Evolutionary conservation across 2,329 filamentous ascomycete species (phyloP).

Genomic region (Pestalotiopsis fici): DNA sequence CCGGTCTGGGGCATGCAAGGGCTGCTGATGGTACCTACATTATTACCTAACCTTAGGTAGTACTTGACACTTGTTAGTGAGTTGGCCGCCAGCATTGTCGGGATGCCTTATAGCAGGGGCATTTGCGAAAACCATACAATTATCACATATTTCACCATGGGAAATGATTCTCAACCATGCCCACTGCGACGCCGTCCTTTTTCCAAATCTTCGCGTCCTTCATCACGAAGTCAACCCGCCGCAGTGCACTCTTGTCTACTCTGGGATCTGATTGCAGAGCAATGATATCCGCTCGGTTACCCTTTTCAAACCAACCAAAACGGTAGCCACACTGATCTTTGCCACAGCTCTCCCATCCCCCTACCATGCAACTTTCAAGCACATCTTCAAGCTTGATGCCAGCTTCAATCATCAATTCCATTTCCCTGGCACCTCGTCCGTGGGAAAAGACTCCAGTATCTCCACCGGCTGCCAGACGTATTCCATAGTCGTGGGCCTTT

Average conservation of each 20-base stretch:
- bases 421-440: constrained; percentile 51
- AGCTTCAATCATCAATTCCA: constrained; percentile 54
- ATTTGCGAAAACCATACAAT: not conserved
- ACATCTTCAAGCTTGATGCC: constrained; percentile 52
- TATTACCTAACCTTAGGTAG: too few species aligned
- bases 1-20: too few species aligned
- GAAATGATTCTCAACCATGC: constrained; percentile 4
- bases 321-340: constrained; percentile 48
- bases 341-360: constrained; percentile 58
- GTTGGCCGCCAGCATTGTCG: too few species aligned
- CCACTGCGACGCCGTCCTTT: constrained; percentile 2
- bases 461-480: constrained; percentile 52
- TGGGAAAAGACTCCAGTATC: constrained; percentile 56
- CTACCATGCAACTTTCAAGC: constrained; percentile 49
- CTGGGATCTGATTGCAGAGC: constrained; percentile 46
- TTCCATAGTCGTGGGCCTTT: constrained; percentile 44
- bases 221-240: constrained; percentile 56
- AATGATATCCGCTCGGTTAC: constrained; percentile 51
- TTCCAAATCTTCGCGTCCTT: constrained; percentile 57
- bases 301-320: constrained; percentile 54
- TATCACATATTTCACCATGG: not conserved
- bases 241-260: constrained; percentile 39
- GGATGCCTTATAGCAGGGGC: not conserved
- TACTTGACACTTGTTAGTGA: too few species aligned
- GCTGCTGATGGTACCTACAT: too few species aligned